These are phyloP conservation scores for Naumovozyma baii DNA, from an alignment of 805 yeast genomes.

Conservation along the genomic window DNA sequence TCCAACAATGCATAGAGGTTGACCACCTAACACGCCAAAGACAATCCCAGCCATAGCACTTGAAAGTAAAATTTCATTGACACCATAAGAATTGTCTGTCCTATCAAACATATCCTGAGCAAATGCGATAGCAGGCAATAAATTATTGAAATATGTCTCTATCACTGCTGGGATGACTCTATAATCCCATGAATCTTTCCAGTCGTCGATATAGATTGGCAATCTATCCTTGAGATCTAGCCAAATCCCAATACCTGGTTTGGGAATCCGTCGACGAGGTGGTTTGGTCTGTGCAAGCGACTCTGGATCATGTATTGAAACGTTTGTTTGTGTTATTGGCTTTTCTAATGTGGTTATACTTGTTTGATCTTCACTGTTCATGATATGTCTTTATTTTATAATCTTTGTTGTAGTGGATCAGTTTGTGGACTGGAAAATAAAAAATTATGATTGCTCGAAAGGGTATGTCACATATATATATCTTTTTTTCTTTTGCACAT, in stretches of 20 bases:
- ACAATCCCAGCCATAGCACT: conserved; percentile 84
- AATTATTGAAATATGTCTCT: conserved; percentile 79
- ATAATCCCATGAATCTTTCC: conserved; percentile 75
- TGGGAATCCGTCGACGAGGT: conserved; percentile 11
- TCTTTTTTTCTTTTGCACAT: no score
- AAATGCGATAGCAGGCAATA: conserved; percentile 89
- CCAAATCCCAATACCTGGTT: conserved; percentile 28
- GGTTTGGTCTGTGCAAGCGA: neutral
- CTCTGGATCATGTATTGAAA: neutral
- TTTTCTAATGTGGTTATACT: conserved; percentile 73
- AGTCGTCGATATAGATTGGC: conserved; percentile 69
- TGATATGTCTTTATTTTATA: no score
- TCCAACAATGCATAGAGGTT: conserved; percentile 91
- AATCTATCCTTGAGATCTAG: conserved; percentile 30
- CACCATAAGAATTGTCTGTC: conserved; percentile 78
- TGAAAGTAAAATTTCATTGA: conserved; percentile 77
- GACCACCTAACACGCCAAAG: conserved; percentile 80
- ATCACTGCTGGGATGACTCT: conserved; percentile 79
- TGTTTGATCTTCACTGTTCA: conserved; percentile 78
- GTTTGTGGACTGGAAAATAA: no score
- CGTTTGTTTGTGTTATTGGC: neutral
- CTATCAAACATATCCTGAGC: conserved; percentile 96
- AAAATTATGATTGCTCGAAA: no score
- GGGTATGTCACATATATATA: no score
- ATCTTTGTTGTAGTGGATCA: no score